Conservation (phyloP, 140 eudicot genomes). For the Cichorium intybus region DNA sequence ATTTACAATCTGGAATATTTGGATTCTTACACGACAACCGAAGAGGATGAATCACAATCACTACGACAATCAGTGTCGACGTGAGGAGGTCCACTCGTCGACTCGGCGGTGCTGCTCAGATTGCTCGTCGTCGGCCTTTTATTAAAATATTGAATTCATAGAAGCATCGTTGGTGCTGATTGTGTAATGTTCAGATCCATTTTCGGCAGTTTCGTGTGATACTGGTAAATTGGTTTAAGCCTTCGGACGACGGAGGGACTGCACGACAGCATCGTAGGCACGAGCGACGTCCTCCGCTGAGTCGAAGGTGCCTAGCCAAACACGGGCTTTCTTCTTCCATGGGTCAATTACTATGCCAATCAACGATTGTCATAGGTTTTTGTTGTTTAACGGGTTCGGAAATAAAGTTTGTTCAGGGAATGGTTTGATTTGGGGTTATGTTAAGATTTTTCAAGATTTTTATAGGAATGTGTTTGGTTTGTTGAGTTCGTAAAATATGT, state of each 20-base stretch:
- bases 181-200: background rate
- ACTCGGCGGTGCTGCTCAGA: slow-evolving; percentile 61
- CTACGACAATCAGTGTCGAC: slow-evolving; percentile 43
- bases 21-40: too few species aligned
- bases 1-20: too few species aligned
- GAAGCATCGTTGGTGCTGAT: background rate
- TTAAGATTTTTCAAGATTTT: too few species aligned
- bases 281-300: slow-evolving; percentile 58
- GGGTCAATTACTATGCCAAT: too few species aligned
- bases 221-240: slow-evolving; percentile 55
- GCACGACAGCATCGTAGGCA: slow-evolving; percentile 59
- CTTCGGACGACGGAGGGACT: slow-evolving; percentile 51
- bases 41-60: slow-evolving; percentile 53
- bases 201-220: slow-evolving; percentile 5
- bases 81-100: slow-evolving; percentile 43
- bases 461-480: too few species aligned
- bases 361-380: too few species aligned
- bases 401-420: too few species aligned
- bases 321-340: slow-evolving; percentile 58
- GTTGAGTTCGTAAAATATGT: too few species aligned
- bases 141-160: slow-evolving; percentile 29
- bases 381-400: too few species aligned
- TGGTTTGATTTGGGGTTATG: too few species aligned
- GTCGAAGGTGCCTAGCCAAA: slow-evolving; percentile 61
- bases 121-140: slow-evolving; percentile 47